phyloP scores from a whole-genome alignment of 805 yeast species.

The Saccharomyces kudriavzevii region DNA sequence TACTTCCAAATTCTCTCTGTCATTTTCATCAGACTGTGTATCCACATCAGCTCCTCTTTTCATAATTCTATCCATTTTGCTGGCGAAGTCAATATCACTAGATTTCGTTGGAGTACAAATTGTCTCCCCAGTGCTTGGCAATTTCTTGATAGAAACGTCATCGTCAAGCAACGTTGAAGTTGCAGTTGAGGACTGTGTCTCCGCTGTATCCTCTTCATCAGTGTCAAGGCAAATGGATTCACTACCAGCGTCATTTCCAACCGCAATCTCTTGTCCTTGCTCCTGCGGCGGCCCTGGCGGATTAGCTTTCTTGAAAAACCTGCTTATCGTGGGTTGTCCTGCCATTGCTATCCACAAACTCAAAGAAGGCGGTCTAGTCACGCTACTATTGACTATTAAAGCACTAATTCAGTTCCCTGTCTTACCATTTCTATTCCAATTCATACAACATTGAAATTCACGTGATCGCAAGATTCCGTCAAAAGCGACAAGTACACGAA shows the following conservation, averaged over 20 bases:
- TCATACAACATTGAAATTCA: not conserved
- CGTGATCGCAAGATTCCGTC: not conserved
- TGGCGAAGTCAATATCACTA: constrained; percentile 2
- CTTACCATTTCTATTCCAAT: not conserved
- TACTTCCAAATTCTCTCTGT: not conserved
- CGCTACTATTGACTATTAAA: too few relatives aligned
- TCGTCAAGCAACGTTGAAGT: not conserved
- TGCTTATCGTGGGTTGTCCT: constrained; percentile 26
- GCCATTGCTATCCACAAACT: constrained; percentile 9
- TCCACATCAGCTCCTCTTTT: constrained; percentile 3
- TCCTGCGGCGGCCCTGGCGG: constrained; percentile 1
- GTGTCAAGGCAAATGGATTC: not conserved
- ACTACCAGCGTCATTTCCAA: not conserved
- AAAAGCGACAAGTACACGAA: not conserved
- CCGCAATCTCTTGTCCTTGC: not conserved
- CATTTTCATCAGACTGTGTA: constrained; percentile 1
- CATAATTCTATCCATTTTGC: constrained; percentile 6
- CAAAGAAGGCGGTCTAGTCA: not conserved
- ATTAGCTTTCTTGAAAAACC: constrained; percentile 21
- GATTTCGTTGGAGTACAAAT: not conserved
- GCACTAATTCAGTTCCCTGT: not conserved
- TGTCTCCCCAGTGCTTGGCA: not conserved
- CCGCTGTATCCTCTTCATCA: constrained; percentile 2
- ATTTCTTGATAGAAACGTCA: not conserved
- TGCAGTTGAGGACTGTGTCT: not conserved